Base-by-base conservation (phyloP, 1,284 basidiomycete species). In the Pisolithus thermaeus region DNA sequence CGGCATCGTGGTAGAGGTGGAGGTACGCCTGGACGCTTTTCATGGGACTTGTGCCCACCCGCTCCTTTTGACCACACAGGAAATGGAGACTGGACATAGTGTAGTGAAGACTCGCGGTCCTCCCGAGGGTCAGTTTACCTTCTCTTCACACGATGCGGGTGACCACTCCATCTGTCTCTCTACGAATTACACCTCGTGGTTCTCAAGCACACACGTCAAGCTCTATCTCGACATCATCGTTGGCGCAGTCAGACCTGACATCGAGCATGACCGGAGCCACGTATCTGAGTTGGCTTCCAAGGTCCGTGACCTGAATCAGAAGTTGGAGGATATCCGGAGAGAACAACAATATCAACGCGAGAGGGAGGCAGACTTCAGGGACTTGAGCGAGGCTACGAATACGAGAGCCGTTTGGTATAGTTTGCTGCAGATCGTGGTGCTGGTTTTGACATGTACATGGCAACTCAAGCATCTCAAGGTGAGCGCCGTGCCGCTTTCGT, bases 281-380 rank as follows among this genome's bases (percentile, higher is more conserved):
- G 84, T 98, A 40, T 85, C 86, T 2, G 90, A 94, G 60, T 77
- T 99, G 36, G 87, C 94, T 0, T 70, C 80, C 49, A 93, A 92
- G 67, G 80, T 99, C 43, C 81, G 91, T 30, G 95, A 98, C 59
- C 76, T 99, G 52, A 99, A 98, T 71, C 79, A 84, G 59, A 95
- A 94, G 69, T 76, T 99, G 49, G 87, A 91, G 65, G 94, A 97
- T 64, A 89, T 99, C 58, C 78, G 92, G 51, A 79, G 92, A 41
- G 97, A 99, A 71, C 97, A 99, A 73, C 92, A 97, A 68, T 99
- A 97, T 67, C 95, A 99, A 75, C 80, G 97, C 42, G 96, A 99
- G 69, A 77, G 92, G 53, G 97, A 99, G 71, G 79, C 88, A n/a
- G 84, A 87, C 58, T 99, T 92, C 68, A 78, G 97, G 40, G 76